Percentiles rank a stretch among this genome's conserved stretches.
Conservation (phyloP, 176 grass and related monocot species). For the Bonia amplexicaulis region DNA sequence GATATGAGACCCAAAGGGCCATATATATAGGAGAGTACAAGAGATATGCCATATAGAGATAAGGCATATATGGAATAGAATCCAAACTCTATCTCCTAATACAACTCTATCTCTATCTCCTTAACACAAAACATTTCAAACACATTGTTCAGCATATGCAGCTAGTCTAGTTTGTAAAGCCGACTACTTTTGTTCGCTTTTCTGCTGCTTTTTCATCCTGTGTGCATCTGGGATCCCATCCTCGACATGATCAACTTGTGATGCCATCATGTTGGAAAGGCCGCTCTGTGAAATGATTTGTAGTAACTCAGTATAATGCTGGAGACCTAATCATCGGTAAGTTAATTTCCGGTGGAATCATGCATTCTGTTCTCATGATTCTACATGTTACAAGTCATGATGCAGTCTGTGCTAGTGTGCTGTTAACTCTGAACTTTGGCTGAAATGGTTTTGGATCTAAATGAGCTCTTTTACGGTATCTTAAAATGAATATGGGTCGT, state of each 20-base stretch:
- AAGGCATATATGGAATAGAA: too few relatives aligned
- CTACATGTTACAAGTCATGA: background rate
- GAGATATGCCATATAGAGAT: too few relatives aligned
- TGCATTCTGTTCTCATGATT: background rate
- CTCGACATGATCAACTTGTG: background rate
- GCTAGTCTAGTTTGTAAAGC: background rate
- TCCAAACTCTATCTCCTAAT: too few relatives aligned
- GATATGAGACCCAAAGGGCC: too few relatives aligned
- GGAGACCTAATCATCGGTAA: background rate
- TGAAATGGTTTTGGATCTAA: background rate
- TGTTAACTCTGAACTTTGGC: background rate
- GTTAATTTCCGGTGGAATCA: background rate
- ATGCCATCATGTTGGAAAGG: background rate
- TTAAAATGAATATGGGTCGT: too few relatives aligned
- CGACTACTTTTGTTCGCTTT: background rate
- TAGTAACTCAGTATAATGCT: background rate
- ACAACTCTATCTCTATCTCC: too few relatives aligned
- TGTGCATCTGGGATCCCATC: constrained; percentile 6
- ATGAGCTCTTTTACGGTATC: too few relatives aligned
- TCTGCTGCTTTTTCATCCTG: background rate
- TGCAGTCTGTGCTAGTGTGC: background rate
- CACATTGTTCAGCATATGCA: background rate
- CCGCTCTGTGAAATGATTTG: background rate
- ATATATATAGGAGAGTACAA: too few relatives aligned
- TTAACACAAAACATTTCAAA: background rate